Percentiles rank a stretch among this genome's conserved stretches.
phyloP scores from a whole-genome alignment of 164 flowering plant species.

The Chimonanthus praecox region DNA sequence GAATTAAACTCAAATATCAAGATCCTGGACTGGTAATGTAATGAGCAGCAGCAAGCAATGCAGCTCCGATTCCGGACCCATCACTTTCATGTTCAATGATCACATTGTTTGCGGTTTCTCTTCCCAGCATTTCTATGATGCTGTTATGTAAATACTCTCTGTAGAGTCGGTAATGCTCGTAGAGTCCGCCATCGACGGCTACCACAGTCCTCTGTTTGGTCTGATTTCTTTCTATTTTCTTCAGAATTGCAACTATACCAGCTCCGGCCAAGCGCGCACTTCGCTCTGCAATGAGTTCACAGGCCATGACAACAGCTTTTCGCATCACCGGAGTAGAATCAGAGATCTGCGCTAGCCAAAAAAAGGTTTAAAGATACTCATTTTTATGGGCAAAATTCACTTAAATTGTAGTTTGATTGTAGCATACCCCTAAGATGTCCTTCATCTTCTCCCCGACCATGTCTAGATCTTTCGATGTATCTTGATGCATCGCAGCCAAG shows the following conservation, averaged over 20 bases:
- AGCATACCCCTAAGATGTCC: slow-evolving; percentile 41
- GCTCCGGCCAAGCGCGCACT: slow-evolving; percentile 65
- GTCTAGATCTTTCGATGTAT: slow-evolving; percentile 50
- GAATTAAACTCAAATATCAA: neutral
- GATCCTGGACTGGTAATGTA: neutral
- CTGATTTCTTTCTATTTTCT: slow-evolving; percentile 42
- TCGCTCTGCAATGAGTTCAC: slow-evolving; percentile 55
- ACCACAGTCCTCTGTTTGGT: slow-evolving; percentile 35
- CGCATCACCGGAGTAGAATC: slow-evolving; percentile 35
- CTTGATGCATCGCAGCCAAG: slow-evolving; percentile 80
- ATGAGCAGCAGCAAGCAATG: slow-evolving; percentile 52
- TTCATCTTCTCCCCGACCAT: slow-evolving; percentile 43
- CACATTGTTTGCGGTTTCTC: slow-evolving; percentile 37
- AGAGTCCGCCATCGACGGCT: slow-evolving; percentile 54
- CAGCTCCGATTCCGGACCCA: slow-evolving; percentile 52
- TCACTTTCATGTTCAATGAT: slow-evolving; percentile 47
- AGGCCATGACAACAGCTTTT: slow-evolving; percentile 45
- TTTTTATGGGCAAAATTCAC: neutral
- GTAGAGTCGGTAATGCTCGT: slow-evolving; percentile 54
- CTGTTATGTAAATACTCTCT: slow-evolving; percentile 54
- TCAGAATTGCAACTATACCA: slow-evolving; percentile 52
- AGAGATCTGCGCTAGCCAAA: slow-evolving; percentile 26
- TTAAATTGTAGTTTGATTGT: neutral
- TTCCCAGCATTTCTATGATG: slow-evolving; percentile 65
- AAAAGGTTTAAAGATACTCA: neutral